These are phyloP conservation scores for Sugiyamaella chiloensis DNA, from an alignment of 805 yeast species.

Conservation along the genomic window DNA sequence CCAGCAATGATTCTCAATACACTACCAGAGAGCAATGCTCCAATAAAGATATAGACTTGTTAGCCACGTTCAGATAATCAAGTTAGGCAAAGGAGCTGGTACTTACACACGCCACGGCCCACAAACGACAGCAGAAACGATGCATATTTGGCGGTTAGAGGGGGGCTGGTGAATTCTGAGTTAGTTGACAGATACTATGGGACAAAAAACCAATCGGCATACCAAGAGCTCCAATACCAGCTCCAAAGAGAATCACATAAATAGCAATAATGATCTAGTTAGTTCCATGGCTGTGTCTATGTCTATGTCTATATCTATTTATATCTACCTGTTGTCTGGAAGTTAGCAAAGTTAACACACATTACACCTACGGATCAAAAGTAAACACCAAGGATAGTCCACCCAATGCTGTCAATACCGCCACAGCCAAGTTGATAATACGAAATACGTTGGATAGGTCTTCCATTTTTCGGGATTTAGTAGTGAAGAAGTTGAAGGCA, in stretches of 20 bases:
- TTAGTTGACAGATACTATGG: not conserved
- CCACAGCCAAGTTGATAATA: conserved; percentile 33
- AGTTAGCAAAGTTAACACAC: no score
- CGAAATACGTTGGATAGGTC: conserved; percentile 32
- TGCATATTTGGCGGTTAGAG: conserved; percentile 45
- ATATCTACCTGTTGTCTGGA: no score
- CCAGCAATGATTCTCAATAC: conserved; percentile 57
- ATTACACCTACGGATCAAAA: not conserved
- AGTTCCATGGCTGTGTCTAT: conserved; percentile 5
- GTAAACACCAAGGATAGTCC: conserved; percentile 23
- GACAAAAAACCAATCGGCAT: conserved; percentile 6
- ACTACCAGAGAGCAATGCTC: conserved; percentile 50
- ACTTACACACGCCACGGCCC: conserved; percentile 70
- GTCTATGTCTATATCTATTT: no score
- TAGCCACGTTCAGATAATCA: not conserved
- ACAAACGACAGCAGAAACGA: conserved; percentile 59
- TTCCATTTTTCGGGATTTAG: conserved; percentile 6
- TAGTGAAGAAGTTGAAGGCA: not conserved
- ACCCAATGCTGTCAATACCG: conserved; percentile 28
- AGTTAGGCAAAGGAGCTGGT: conserved; percentile 2
- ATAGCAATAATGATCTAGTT: conserved; percentile 30
- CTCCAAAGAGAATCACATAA: conserved; percentile 33
- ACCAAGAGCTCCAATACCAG: conserved; percentile 28
- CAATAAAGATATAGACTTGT: conserved; percentile 50
- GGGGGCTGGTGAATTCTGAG: conserved; percentile 48